These are phyloP conservation scores for Syncephalastrum monosporum DNA, from an alignment of 371 early-diverging fungal species.

Conservation along the genomic window DNA sequence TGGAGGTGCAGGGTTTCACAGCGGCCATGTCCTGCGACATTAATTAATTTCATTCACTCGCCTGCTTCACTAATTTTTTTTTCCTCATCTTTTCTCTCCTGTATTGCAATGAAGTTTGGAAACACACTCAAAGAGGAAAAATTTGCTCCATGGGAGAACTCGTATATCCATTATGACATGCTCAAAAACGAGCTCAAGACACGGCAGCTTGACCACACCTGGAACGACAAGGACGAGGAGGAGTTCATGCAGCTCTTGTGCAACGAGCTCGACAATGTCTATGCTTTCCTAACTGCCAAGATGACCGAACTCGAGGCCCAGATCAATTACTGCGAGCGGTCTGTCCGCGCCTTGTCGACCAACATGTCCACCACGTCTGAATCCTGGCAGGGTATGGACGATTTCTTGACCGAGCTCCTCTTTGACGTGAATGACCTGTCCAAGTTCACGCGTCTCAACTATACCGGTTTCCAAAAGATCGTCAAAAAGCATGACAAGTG, in stretches of 20 bases:
- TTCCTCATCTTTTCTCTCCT: slow-evolving; percentile 3
- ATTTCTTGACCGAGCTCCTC: slow-evolving; percentile 44
- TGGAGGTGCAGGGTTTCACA: no score
- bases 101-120: slow-evolving; percentile 27
- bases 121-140: slow-evolving; percentile 18
- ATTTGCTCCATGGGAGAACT: slow-evolving; percentile 30
- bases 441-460: slow-evolving; percentile 89
- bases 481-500: slow-evolving; percentile 94
- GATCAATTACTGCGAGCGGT: slow-evolving; percentile 80
- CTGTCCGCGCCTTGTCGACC: slow-evolving; percentile 53
- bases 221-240: slow-evolving; percentile 64
- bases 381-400: slow-evolving; percentile 43
- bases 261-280: slow-evolving; percentile 81
- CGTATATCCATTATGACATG: slow-evolving; percentile 29
- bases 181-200: slow-evolving; percentile 28
- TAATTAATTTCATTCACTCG: background rate
- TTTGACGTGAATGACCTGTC: slow-evolving; percentile 86
- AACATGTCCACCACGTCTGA: slow-evolving; percentile 37
- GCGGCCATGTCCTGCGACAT: background rate
- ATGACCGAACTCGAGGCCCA: slow-evolving; percentile 79
- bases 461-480: slow-evolving; percentile 91
- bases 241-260: slow-evolving; percentile 72
- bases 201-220: slow-evolving; percentile 32
- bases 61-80: background rate
- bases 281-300: slow-evolving; percentile 77